Evolutionary conservation across 371 early-diverging fungal genomes (phyloP), one percentile per base, ranked within the genome.

Genomic region (Choanephora cucurbitarum): DNA sequence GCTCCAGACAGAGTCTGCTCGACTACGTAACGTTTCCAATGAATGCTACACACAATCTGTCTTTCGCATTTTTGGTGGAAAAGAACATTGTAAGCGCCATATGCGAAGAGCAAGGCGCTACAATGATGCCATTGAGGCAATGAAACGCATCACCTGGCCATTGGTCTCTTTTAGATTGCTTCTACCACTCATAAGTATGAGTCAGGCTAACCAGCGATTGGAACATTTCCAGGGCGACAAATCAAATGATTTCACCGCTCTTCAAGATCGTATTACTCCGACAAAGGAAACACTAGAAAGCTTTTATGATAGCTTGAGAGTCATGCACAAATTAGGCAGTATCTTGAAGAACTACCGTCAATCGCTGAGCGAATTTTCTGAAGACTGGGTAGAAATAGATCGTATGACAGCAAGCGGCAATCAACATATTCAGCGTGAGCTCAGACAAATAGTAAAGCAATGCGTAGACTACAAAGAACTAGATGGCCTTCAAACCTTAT

Each of bases 111-210:
- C 75, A 8, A 70, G 64, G 44, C 43, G 69, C 32, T 75, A 75
- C 52, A 62, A 62, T 31, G 58, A 67, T 5, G 69, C 72, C 0
- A 72, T 75, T 40, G 67, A 67, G 32, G 75, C 67, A 2, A 69
- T 72, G 62, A 71, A 70, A 17, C 55, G 65, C 0, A 62, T 75
- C 2, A 62, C 72, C 0, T 72, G 72, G 72, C 64, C 72, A 0
- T 31, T 72, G 40, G 67, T 69, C 10, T 72, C 75, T 1, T 75
- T 70, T 43, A 52, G 72, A 10, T 34, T 75, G 17, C 21, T 75
- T 2, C 18, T 64, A 3, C 75, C 75, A 1, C 44, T 72, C 14
- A 48, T 73, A 23, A 61, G 51, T n/a, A 13, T 61, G 5, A 55
- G 51, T 15, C 55, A 61, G 40, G 50, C 55, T 5, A 41, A 53